Conservation (phyloP, 1,139 yeast species). For the Pichiaceae sp. region DNA sequence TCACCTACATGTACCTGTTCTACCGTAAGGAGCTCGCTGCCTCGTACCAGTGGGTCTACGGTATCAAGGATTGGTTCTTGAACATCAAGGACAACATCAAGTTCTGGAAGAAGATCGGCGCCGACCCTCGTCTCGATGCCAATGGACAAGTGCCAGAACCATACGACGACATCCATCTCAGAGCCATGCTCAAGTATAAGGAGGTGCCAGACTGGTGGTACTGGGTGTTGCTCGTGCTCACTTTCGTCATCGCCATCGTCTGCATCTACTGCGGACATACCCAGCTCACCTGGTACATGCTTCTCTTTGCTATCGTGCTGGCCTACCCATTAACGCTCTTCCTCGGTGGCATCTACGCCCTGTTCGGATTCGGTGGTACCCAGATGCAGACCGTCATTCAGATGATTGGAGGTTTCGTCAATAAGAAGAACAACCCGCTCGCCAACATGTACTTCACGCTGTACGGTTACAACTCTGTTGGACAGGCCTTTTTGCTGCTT, state of each 20-base stretch:
- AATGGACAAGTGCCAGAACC: constrained; percentile 22
- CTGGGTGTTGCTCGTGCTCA: constrained; percentile 25
- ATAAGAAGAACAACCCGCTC: constrained; percentile 50
- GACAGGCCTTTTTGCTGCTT: constrained; percentile 47
- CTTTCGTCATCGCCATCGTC: constrained; percentile 32
- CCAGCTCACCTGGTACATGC: constrained; percentile 49
- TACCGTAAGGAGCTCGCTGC: constrained; percentile 22
- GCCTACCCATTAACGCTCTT: constrained; percentile 45
- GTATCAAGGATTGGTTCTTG: constrained; percentile 11
- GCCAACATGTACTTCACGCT: constrained; percentile 50
- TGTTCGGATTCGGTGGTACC: constrained; percentile 40
- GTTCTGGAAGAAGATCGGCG: constrained; percentile 12
- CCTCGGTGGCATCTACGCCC: constrained; percentile 46
- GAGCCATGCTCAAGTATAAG: constrained; percentile 50
- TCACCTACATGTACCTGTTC: constrained; percentile 24
- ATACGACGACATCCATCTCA: constrained; percentile 52
- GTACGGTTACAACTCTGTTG: constrained; percentile 53
- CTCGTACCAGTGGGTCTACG: constrained; percentile 17
- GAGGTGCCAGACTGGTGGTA: constrained; percentile 68
- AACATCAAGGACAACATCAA: constrained; percentile 8
- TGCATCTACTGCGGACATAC: constrained; percentile 41
- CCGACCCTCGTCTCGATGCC: constrained; percentile 19
- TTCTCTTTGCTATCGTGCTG: constrained; percentile 36
- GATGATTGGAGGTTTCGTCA: constrained; percentile 44
- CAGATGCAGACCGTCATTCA: constrained; percentile 50